Evolutionary conservation across 768 basidiomycete species (phyloP).

Genomic region (Psilocybe tampanensis): DNA sequence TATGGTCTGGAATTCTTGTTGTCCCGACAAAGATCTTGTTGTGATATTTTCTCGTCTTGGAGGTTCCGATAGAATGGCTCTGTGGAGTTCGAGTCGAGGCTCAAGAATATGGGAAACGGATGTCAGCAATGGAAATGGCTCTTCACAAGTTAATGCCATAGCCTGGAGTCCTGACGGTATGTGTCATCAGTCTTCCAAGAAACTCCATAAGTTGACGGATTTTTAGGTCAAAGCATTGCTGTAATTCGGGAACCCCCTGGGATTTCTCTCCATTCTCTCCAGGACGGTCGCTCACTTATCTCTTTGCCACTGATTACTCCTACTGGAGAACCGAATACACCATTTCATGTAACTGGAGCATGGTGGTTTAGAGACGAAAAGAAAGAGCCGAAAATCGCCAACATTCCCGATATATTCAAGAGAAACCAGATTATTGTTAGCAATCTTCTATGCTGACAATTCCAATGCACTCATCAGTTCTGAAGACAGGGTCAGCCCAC

Average conservation of each 20-base stretch:
- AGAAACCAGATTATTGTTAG: constrained; percentile 66
- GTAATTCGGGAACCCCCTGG: constrained; percentile 70
- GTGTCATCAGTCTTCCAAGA: neutral
- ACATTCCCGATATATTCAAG: constrained; percentile 78
- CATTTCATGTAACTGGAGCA: constrained; percentile 45
- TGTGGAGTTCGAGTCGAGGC: constrained; percentile 80
- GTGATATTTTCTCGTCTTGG: constrained; percentile 68
- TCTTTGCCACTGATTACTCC: constrained; percentile 39
- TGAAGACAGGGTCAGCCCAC: constrained; percentile 77
- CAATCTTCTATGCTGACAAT: constrained; percentile 1
- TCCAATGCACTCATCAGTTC: constrained; percentile 14
- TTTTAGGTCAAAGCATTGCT: constrained; percentile 68
- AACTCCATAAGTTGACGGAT: neutral
- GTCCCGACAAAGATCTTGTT: constrained; percentile 84
- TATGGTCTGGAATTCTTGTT: constrained; percentile 66
- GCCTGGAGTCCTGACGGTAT: constrained; percentile 87
- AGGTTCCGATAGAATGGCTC: constrained; percentile 66
- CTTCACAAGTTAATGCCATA: constrained; percentile 56
- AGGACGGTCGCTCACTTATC: constrained; percentile 67
- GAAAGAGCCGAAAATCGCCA: constrained; percentile 31
- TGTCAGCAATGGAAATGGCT: constrained; percentile 48
- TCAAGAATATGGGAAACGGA: constrained; percentile 83
- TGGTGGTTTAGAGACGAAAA: constrained; percentile 74
- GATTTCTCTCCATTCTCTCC: constrained; percentile 74
- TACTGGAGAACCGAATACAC: constrained; percentile 17